Conservation (phyloP, 208 protist species). For the Strigomonas galati region DNA sequence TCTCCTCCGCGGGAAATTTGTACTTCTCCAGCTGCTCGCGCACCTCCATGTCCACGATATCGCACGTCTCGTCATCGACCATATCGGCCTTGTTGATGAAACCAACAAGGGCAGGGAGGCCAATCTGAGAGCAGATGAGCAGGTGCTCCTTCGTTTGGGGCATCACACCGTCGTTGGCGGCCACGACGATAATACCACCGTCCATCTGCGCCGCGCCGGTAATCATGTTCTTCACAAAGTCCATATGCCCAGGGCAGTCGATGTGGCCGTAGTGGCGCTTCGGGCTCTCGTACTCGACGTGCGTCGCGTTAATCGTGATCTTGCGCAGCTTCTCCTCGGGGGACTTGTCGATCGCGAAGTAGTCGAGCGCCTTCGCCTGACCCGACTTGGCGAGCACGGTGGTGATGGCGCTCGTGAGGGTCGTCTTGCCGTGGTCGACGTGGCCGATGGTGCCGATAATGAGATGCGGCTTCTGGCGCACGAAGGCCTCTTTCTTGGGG, state of each 20-base stretch:
- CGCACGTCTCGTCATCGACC: constrained; percentile 92
- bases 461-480: constrained; percentile 95
- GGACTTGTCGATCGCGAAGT: constrained; percentile 99
- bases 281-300: constrained; percentile 98
- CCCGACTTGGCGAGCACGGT: constrained; percentile 90
- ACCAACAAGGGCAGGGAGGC: constrained; percentile 95
- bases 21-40: constrained; percentile 94
- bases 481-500: constrained; percentile 85
- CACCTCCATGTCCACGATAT: constrained; percentile 97
- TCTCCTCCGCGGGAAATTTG: constrained; percentile 92
- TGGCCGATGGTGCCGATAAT: constrained; percentile 99
- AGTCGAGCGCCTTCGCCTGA: constrained; percentile 84
- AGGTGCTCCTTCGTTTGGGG: constrained; percentile 99
- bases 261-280: constrained; percentile 99
- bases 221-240: constrained; percentile 99
- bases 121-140: constrained; percentile 97
- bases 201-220: constrained; percentile 98
- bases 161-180: constrained; percentile 96
- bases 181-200: constrained; percentile 90
- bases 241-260: constrained; percentile 99
- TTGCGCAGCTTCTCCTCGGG: constrained; percentile 99
- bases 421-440: constrained; percentile 99
- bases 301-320: constrained; percentile 99
- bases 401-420: constrained; percentile 98
- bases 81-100: constrained; percentile 99